A percentile compares a stretch with the other conserved stretches of the same genome.
Evolutionary conservation across 768 basidiomycete species (phyloP).

Genomic region (Russula sp.): DNA sequence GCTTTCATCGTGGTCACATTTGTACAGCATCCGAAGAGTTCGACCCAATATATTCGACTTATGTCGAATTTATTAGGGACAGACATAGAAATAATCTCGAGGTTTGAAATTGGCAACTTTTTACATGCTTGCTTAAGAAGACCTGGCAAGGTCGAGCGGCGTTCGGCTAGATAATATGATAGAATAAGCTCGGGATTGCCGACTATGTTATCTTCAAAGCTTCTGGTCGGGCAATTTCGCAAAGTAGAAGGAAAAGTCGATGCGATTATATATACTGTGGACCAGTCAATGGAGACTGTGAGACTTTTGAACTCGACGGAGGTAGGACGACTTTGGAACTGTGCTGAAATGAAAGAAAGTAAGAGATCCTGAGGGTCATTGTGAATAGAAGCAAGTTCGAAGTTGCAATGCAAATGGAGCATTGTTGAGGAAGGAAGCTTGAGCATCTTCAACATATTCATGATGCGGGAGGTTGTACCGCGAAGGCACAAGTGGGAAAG

Average conservation of each 20-base stretch:
- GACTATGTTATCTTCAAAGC: neutral
- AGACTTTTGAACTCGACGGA: constrained; percentile 4
- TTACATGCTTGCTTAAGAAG: neutral
- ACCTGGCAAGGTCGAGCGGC: neutral
- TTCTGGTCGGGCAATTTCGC: neutral
- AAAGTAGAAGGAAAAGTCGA: neutral
- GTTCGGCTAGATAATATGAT: neutral
- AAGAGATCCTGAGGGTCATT: neutral
- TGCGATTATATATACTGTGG: neutral
- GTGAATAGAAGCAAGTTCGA: neutral
- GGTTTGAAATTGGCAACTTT: neutral
- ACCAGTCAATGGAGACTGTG: neutral
- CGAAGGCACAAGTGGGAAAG: constrained; percentile 7
- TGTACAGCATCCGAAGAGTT: constrained; percentile 4
- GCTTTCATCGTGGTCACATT: constrained; percentile 2
- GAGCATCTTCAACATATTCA: constrained; percentile 11
- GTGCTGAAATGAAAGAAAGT: constrained; percentile 2
- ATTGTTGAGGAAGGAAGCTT: constrained; percentile 1
- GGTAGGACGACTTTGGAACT: neutral
- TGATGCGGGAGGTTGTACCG: constrained; percentile 5
- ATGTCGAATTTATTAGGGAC: neutral
- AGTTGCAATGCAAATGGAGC: neutral
- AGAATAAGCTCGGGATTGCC: neutral
- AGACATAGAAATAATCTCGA: constrained; percentile 13
- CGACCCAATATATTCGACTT: constrained; percentile 12